These are phyloP conservation scores for Colletotrichum truncatum DNA, from an alignment of 2,329 filamentous ascomycete genomes.

Conservation along the genomic window DNA sequence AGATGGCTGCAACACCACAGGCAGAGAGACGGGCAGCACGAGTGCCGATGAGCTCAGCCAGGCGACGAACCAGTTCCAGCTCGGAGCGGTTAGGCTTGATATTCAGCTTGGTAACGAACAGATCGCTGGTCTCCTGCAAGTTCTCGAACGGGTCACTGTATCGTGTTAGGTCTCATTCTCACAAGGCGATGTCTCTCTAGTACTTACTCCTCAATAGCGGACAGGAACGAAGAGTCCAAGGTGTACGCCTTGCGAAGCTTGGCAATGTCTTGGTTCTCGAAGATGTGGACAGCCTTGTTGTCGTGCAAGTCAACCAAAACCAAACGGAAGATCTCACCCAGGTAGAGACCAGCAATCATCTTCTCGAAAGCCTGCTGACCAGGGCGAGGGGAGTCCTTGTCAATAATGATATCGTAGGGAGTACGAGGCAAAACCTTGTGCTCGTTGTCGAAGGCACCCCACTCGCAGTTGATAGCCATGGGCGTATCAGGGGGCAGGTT, in stretches of 20 bases:
- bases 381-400: conserved; percentile 90
- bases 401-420: conserved; percentile 85
- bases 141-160: conserved; percentile 91
- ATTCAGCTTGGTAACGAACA: conserved; percentile 80
- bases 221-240: conserved; percentile 92
- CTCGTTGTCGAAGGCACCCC: conserved; percentile 96
- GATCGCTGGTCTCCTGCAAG: conserved; percentile 84
- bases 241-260: conserved; percentile 87
- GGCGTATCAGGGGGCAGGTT: conserved; percentile 85
- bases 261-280: conserved; percentile 83
- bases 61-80: conserved; percentile 86
- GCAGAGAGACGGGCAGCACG: conserved; percentile 92
- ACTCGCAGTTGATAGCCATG: conserved; percentile 98
- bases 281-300: conserved; percentile 77
- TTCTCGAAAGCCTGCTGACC: conserved; percentile 97
- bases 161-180: conserved; percentile 27
- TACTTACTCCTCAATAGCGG: conserved; percentile 85
- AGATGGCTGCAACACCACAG: conserved; percentile 95
- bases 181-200: background rate
- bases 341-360: conserved; percentile 95
- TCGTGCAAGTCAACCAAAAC: conserved; percentile 88
- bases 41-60: conserved; percentile 94
- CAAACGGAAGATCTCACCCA: conserved; percentile 93
- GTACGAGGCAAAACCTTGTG: conserved; percentile 87
- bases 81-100: conserved; percentile 79